Base-by-base conservation (phyloP, 305 asterid species). In the Ajuga reptans region DNA sequence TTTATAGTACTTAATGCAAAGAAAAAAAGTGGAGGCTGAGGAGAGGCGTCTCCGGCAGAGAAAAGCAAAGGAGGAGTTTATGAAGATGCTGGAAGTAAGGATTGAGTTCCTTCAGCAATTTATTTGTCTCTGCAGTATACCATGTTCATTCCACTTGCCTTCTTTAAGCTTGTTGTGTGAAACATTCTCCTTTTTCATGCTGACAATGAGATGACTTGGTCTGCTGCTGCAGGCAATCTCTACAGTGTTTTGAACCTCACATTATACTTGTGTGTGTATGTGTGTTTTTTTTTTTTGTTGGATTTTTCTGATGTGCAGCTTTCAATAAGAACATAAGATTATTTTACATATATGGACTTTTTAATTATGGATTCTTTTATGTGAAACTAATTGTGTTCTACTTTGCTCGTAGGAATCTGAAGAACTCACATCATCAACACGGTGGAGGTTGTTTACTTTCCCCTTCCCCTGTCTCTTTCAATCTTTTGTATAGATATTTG, bases 1-100 rank as follows among this genome's bases (percentile, higher is more conserved):
- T 17, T 62, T 70, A 42, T 59, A 92, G 98, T 92, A 92, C 84
- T 74, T 90, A 82, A 90, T 92, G 98, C 98, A 90, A 88, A 81
- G 95, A 85, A 92, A 87, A 82, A 92, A 92, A 62, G 66, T 88
- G 66, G 98, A 92, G 82, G 98, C 94, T 72, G 97, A 92, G 84
- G 98, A 92, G 83, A 88, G 85, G 77, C 97, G 98, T 15, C 78
- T 78, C 71, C 84, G 87, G 84, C 98, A 88, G 80, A 88, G 97
- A 75, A 87, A 83, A 83, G 95, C 96, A 17, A 92, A 88, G 82
- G 97, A 87, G 72, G 95, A 92, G 78, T 92, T 83, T 75, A 82
- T 89, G 77, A 88, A 82, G 84, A 90, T 92, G 98, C 79, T 92
- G 79, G 96, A 92, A 82, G 98, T 90, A 92, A 86, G 90, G 58